Conservation (phyloP, 192 early-diverging fungal species). For the Martensiomyces pterosporus region DNA sequence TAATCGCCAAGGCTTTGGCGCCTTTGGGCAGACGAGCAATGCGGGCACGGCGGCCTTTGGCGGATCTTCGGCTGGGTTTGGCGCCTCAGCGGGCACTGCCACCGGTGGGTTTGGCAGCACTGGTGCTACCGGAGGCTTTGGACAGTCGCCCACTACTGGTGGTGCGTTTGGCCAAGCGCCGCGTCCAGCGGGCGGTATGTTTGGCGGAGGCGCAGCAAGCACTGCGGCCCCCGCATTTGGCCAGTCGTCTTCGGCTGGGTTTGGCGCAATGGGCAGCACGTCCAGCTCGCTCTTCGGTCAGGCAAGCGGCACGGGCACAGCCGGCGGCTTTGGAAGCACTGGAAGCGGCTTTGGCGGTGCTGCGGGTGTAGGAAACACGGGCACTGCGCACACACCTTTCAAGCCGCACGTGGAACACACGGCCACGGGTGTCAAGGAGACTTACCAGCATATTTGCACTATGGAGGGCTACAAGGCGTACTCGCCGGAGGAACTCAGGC, state of each 20-base stretch:
- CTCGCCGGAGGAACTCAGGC: slow-evolving; percentile 86
- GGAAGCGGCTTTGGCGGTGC: slow-evolving; percentile 40
- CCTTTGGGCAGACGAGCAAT: slow-evolving; percentile 1
- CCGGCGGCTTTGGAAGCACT: slow-evolving; percentile 34
- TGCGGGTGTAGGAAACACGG: slow-evolving; percentile 24
- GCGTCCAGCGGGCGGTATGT: too few species aligned
- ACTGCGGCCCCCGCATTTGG: slow-evolving; percentile 5
- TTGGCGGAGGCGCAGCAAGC: slow-evolving; percentile 9
- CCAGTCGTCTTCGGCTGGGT: slow-evolving; percentile 3
- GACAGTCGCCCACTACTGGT: not conserved
- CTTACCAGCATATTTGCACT: slow-evolving; percentile 68
- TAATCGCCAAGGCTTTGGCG: slow-evolving; percentile 18
- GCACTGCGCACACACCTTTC: slow-evolving; percentile 57
- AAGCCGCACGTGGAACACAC: slow-evolving; percentile 52
- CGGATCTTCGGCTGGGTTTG: slow-evolving; percentile 42
- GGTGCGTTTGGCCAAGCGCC: too few species aligned
- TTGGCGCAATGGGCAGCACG: slow-evolving; percentile 15
- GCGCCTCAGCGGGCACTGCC: slow-evolving; percentile 28
- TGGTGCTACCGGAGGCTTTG: slow-evolving; percentile 10
- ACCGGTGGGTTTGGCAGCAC: slow-evolving; percentile 48
- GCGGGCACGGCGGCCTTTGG: slow-evolving; percentile 8
- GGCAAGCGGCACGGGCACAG: slow-evolving; percentile 37
- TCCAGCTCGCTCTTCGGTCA: slow-evolving; percentile 11
- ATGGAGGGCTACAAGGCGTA: slow-evolving; percentile 83
- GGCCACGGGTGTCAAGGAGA: slow-evolving; percentile 54